Percentiles rank a stretch among this genome's conserved stretches.
Evolutionary conservation across 768 basidiomycete species (phyloP).

Genomic region (Symmetrospora coprosmae): DNA sequence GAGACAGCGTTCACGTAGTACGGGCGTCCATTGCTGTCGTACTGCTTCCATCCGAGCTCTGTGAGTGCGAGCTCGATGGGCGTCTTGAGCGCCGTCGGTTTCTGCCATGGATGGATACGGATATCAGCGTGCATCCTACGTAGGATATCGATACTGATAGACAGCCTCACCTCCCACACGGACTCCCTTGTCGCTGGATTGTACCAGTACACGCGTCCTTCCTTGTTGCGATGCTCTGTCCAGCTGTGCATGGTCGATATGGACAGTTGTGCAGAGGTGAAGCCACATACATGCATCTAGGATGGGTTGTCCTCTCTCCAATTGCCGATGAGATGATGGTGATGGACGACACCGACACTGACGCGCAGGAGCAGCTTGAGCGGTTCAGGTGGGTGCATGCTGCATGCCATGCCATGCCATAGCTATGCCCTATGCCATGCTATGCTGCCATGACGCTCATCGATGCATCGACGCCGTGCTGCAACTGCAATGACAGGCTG

Average conservation of each 20-base stretch:
- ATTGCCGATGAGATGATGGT: neutral
- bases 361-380: neutral
- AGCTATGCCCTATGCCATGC: neutral
- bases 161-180: conserved; percentile 41
- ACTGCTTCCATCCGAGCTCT: conserved; percentile 90
- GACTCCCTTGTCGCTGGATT: conserved; percentile 75
- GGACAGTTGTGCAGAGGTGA: neutral
- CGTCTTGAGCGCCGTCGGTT: conserved; percentile 85
- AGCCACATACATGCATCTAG: neutral
- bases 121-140: no score
- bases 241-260: neutral
- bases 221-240: conserved; percentile 73
- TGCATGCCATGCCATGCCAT: neutral
- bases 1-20: conserved; percentile 53
- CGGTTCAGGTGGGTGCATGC: neutral
- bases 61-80: conserved; percentile 87
- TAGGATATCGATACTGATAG: no score
- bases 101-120: no score
- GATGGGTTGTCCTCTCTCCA: no score
- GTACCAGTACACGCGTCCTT: conserved; percentile 98
- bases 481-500: neutral
- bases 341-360: neutral
- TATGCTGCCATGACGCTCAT: neutral
- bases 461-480: no score
- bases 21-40: conserved; percentile 53